These are phyloP conservation scores for Amauroascus niger DNA, from an alignment of 2,329 filamentous ascomycete genomes.

Conservation along the genomic window DNA sequence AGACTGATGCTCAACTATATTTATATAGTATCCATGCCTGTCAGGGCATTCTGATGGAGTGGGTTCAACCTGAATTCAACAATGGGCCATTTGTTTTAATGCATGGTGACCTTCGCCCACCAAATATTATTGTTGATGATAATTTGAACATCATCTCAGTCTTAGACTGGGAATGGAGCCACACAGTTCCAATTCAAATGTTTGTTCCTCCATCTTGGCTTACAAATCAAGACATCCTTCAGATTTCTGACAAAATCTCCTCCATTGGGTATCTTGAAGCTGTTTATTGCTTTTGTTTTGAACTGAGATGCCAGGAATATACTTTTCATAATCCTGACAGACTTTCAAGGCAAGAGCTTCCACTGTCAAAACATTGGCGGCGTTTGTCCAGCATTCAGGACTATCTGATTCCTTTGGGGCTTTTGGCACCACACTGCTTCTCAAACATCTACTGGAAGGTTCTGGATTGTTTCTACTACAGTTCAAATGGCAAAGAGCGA, in stretches of 20 bases:
- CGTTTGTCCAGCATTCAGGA: background rate
- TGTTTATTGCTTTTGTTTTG: no score
- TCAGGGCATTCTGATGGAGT: slow-evolving; percentile 12
- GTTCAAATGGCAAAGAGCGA: no score
- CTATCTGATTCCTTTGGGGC: background rate
- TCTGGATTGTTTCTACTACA: no score
- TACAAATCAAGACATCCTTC: no score
- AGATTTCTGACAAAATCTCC: no score
- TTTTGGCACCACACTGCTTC: background rate
- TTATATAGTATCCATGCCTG: slow-evolving; percentile 4
- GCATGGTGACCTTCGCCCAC: slow-evolving; percentile 12
- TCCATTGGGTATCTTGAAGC: no score
- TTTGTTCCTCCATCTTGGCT: slow-evolving; percentile 11
- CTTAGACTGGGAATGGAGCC: slow-evolving; percentile 11
- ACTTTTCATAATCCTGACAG: background rate
- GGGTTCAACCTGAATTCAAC: slow-evolving; percentile 10
- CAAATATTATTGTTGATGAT: slow-evolving; percentile 12
- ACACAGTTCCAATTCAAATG: slow-evolving; percentile 10
- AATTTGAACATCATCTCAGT: slow-evolving; percentile 10
- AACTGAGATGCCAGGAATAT: no score
- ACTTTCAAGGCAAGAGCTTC: background rate
- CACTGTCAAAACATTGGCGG: no score
- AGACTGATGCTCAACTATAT: slow-evolving; percentile 13
- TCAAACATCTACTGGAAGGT: no score
- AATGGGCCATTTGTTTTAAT: slow-evolving; percentile 14